phyloP scores from a whole-genome alignment of 345 rosid genomes.

The Gossypium arboreum region DNA sequence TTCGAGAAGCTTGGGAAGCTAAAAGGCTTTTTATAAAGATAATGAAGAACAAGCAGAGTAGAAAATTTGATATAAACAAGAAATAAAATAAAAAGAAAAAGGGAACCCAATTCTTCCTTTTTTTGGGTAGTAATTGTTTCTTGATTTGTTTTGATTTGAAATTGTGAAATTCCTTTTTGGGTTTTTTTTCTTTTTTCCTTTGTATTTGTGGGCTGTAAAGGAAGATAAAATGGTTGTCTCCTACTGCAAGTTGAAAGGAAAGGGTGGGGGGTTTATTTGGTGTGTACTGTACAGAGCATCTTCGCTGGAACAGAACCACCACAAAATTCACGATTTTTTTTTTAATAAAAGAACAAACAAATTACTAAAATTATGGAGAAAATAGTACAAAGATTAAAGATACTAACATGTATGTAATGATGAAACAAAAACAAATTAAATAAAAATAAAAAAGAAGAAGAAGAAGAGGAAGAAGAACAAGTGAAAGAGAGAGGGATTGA shows the following conservation, averaged over 20 bases:
- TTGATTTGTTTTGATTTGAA: not conserved
- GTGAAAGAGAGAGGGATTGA: constrained; percentile 8
- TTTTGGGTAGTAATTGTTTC: not conserved
- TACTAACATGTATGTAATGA: not conserved
- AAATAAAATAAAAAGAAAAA: not conserved
- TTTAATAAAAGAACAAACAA: too few relatives aligned
- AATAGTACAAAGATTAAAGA: not conserved
- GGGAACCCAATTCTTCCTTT: not conserved
- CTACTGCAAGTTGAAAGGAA: constrained; percentile 43
- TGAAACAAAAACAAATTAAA: not conserved
- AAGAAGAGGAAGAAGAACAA: not conserved
- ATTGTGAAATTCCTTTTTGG: not conserved
- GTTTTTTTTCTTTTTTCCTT: not conserved
- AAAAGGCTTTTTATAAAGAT: not conserved
- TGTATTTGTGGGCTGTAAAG: constrained; percentile 47
- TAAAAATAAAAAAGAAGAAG: not conserved
- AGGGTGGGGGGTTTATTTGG: constrained; percentile 23
- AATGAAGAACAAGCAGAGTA: not conserved
- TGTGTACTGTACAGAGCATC: constrained; percentile 30
- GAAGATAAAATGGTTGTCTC: constrained; percentile 45
- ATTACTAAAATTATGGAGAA: not conserved
- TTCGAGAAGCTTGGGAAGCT: not conserved
- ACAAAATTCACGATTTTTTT: not conserved
- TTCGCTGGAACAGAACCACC: constrained; percentile 20
- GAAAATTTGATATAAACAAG: constrained; percentile 12